Conservation (phyloP, 1,284 basidiomycete species). For the Melanopsichium pennsylvanicum region DNA sequence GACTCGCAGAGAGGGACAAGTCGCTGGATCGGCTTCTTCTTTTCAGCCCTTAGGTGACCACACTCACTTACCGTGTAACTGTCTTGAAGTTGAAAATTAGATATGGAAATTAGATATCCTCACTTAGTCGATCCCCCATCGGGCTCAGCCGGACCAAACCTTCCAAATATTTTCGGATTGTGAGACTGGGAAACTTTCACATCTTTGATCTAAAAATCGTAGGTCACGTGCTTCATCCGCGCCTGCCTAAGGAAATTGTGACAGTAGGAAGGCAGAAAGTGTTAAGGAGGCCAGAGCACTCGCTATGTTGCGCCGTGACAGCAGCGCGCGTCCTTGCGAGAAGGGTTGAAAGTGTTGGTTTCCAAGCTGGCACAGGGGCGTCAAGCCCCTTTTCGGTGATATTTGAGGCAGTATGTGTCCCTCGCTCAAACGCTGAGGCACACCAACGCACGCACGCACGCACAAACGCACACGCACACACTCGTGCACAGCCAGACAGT, state of each 20-base stretch:
- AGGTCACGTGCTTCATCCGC: not conserved
- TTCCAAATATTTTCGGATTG: not conserved
- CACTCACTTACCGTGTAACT: no score
- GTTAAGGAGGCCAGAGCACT: not conserved
- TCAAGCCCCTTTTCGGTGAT: slow-evolving; percentile 3
- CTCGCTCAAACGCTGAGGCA: not conserved
- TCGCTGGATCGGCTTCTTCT: no score
- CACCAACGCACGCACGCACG: not conserved
- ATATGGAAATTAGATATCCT: not conserved
- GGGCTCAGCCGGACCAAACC: slow-evolving; percentile 12
- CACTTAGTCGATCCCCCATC: no score
- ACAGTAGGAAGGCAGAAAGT: not conserved
- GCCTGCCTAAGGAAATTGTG: no score
- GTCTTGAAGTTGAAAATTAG: slow-evolving; percentile 2
- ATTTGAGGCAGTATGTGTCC: no score
- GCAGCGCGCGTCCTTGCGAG: not conserved
- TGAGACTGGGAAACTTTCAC: no score
- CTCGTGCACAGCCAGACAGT: not conserved
- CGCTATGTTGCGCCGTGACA: no score
- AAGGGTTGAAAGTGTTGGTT: slow-evolving; percentile 4
- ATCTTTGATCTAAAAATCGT: no score
- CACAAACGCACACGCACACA: not conserved
- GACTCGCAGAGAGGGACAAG: not conserved
- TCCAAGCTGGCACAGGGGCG: slow-evolving; percentile 1
- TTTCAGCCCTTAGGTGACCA: no score